Evolutionary conservation across 208 protist species (phyloP), one percentile per base, ranked within the genome.

Genomic region (Crithidia bombi): DNA sequence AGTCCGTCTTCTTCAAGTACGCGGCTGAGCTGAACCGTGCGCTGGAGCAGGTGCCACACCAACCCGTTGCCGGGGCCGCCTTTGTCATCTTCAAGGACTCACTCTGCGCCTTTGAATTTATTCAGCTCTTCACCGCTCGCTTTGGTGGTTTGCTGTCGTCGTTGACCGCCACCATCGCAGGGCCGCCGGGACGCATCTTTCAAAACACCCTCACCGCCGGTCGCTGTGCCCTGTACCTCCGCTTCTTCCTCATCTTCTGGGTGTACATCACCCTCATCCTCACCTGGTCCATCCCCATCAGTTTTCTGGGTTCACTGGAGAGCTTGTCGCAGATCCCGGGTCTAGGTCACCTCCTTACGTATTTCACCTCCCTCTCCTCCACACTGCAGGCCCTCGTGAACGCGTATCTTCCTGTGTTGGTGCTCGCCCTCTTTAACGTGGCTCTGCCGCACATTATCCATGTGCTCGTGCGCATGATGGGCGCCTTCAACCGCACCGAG

Each of bases 71-170:
- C 44, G 81, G 83, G 1, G 73, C 75, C 25, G 85, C 82, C 19
- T 93, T 91, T 73, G 78, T 96, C 61, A 57, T 92, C 9, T 96
- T 96, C 83, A 73, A 41, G 11, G 71, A 90, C 71, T 52, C 79
- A 21, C 83, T 83, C 63, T 63, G 67, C 23, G 88, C 91, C 5
- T 89, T 87, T 69, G 84, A 92, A 65, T 93, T 94, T 76, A 65
- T 85, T 19, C 83, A 89, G 63, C 67, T 96, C 41, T 91, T 92
- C 66, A 68, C 79, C 9, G 68, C 75, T 11, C 73, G 78, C 28
- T 84, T 73, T 59, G 75, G 82, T 19, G 67, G 81, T 5, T 19
- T 72, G 52, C 59, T 71, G 15, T 81, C 79, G n/a, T 73, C 68
- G n/a, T 49, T 75, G 52, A 69, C 47, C 51, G 83, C 86, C 14